Evolutionary conservation across 1,284 basidiomycete species (phyloP), one percentile per base, ranked within the genome.

Genomic region (Leccinum subspadiceum): DNA sequence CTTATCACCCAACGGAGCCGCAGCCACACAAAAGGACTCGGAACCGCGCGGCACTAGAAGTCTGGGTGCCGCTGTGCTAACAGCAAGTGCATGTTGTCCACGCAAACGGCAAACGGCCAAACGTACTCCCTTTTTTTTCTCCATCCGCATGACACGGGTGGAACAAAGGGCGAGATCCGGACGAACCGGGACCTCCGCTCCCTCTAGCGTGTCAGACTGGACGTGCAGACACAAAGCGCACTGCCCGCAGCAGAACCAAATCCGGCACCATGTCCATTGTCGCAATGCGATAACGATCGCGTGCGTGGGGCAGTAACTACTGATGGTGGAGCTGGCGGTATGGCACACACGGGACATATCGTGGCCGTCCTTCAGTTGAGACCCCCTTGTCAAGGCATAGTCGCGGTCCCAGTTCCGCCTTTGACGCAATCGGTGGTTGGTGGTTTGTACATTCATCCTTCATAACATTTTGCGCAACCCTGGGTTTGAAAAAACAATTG

Each of bases 81-180:
- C 29, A 41, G 2, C 20, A 20, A 7, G 4, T 62, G 68, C 69
- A 58, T 70, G 68, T 60, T 44, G 17, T 41, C 41, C 54, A 70
- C 68, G 49, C 51, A 68, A 71, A 70, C 49, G 64, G 66, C 24
- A 72, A 59, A 55, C n/a, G 17, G 17, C 17, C 17, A 46, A 46
- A 12, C 10, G 44, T 46, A 46, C 44, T 46, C 44, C 44, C 44
- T 20, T 44, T 46, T 46, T 46, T 12, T 5, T 46, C 44, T 12
- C 7, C 44, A 46, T 46, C 20, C 17, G 44, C 10, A 12, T 46
- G 44, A 46, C 44, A 20, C 44, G 44, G 44, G 41, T 2, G 41
- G 41, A 44, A 44, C 41, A 44, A 22, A 26, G n/a, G 56, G 58
- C 65, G 62, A 69, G 68, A 69, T 68, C 68, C 68, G 62, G 62